Percentiles rank a stretch among this genome's conserved stretches.
These are phyloP conservation scores for Podochytrium sp. DNA, from an alignment of 192 early-diverging fungal genomes.

Conservation along the genomic window DNA sequence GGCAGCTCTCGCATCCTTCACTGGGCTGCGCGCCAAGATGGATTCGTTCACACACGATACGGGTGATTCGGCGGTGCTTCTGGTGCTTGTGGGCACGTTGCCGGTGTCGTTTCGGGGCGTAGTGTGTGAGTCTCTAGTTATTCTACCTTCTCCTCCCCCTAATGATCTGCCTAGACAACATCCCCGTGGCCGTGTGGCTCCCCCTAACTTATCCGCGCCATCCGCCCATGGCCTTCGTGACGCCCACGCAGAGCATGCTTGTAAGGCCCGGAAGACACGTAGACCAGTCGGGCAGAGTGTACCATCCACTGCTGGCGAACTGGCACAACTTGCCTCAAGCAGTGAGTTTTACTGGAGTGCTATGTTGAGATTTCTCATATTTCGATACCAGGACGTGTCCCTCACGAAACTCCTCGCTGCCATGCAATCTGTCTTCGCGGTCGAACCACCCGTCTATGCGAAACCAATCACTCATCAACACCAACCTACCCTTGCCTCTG, in stretches of 20 bases:
- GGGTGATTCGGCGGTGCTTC: slow-evolving; percentile 60
- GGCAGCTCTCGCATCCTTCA: slow-evolving; percentile 58
- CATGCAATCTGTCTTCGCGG: slow-evolving; percentile 72
- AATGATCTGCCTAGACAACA: slow-evolving; percentile 73
- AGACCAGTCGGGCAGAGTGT: slow-evolving; percentile 79
- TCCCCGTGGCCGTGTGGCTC: slow-evolving; percentile 88
- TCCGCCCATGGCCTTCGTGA: slow-evolving; percentile 84
- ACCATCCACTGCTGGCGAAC: slow-evolving; percentile 80
- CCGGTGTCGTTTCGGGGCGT: slow-evolving; percentile 80
- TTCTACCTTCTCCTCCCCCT: neutral
- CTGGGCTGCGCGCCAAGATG: slow-evolving; percentile 65
- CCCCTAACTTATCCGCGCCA: slow-evolving; percentile 79
- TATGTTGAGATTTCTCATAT: too few relatives aligned
- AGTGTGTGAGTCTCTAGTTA: slow-evolving; percentile 17
- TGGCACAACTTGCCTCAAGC: slow-evolving; percentile 68
- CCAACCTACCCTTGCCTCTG: slow-evolving; percentile 32
- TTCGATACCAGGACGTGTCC: slow-evolving; percentile 10
- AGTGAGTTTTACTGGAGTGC: neutral
- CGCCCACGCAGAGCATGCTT: slow-evolving; percentile 86
- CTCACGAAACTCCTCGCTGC: slow-evolving; percentile 43
- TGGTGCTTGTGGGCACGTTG: slow-evolving; percentile 86
- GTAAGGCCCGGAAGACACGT: slow-evolving; percentile 81
- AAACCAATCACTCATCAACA: slow-evolving; percentile 39
- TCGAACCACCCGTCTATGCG: slow-evolving; percentile 79
- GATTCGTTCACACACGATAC: slow-evolving; percentile 64